Evolutionary conservation across 805 yeast genomes (phyloP), one percentile per base, ranked within the genome.

Genomic region (Candida jianshihensis): DNA sequence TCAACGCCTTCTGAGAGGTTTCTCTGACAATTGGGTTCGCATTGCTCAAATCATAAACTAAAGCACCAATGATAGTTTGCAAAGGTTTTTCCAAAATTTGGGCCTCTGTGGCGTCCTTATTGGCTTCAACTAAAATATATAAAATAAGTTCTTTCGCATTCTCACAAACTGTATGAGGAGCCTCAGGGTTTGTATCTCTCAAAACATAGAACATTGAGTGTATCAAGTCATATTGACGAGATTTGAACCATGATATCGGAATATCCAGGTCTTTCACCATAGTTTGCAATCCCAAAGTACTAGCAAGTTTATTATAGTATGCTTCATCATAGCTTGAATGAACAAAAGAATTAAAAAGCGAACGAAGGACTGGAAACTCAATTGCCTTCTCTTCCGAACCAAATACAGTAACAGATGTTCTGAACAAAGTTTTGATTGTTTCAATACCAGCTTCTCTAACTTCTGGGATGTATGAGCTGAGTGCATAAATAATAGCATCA

Each of bases 291-390:
- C 98, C 97, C 19, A 84, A 53, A 26, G 90, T 79, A 27, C 97
- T 97, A 7, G 97, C 97, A 8, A 85, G 68, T 48, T 92, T 92
- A 24, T 79, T 71, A 55, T 83, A 85, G 60, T 84, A 90, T 25
- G 78, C 81, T 57, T 86, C 96, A 43, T 85, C 94, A 54, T 84
- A 92, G 60, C 97, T 89, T 31, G 86, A 74, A 53, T 94, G 99
- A 30, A 92, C 78, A 50, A 94, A 82, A 36, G 80, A 81, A 34
- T 86, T 80, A 46, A 85, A 78, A 66, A 90, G 65, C 6, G 81
- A 70, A 40, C 92, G 73, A 45, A 88, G 72, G 26, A 88, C 69
- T 2, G 95, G 86, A 37, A 85, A 82, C 36, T 75, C 71, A 40
- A 81, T 67, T 1, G 86, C 81, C 31, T 75, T 72, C 15, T 78